Conservation (phyloP, 805 yeast genomes). For the Diddensiella santjacobensis region DNA sequence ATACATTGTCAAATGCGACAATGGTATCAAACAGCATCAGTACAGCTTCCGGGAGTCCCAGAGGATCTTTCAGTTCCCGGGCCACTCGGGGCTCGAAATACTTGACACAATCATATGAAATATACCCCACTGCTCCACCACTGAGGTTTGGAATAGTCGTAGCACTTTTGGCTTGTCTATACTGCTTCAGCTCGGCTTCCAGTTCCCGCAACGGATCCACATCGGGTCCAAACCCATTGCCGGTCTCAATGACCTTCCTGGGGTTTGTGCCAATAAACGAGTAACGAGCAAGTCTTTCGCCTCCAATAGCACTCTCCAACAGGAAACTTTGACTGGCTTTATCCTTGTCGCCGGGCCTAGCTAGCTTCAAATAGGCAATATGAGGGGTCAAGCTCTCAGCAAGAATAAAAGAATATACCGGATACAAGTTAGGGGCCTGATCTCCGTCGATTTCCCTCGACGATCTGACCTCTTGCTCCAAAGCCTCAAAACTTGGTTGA, state of each 20-base stretch:
- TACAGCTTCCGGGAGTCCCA: slow-evolving; percentile 86
- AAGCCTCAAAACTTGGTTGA: slow-evolving; percentile 8
- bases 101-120: slow-evolving; percentile 93
- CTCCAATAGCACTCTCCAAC: slow-evolving; percentile 84
- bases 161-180: slow-evolving; percentile 54
- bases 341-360: slow-evolving; percentile 51
- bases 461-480: not conserved
- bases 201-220: slow-evolving; percentile 76
- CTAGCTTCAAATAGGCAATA: slow-evolving; percentile 79
- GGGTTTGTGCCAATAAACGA: slow-evolving; percentile 90
- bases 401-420: slow-evolving; percentile 69
- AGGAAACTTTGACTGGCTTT: slow-evolving; percentile 63
- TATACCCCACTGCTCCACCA: slow-evolving; percentile 97
- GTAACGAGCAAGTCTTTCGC: slow-evolving; percentile 84
- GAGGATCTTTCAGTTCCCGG: slow-evolving; percentile 67
- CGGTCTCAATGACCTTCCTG: slow-evolving; percentile 76
- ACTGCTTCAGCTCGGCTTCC: slow-evolving; percentile 65
- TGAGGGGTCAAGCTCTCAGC: slow-evolving; percentile 85
- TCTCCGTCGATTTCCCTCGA: not conserved
- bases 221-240: slow-evolving; percentile 58
- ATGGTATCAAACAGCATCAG: slow-evolving; percentile 88
- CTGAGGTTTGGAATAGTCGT: slow-evolving; percentile 66
- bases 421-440: slow-evolving; percentile 56
- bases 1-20: slow-evolving; percentile 91
- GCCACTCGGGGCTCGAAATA: slow-evolving; percentile 93